phyloP scores from a whole-genome alignment of 225 moss, liverwort and hornwort genomes.

The Pseudisothecium myosuroides region DNA sequence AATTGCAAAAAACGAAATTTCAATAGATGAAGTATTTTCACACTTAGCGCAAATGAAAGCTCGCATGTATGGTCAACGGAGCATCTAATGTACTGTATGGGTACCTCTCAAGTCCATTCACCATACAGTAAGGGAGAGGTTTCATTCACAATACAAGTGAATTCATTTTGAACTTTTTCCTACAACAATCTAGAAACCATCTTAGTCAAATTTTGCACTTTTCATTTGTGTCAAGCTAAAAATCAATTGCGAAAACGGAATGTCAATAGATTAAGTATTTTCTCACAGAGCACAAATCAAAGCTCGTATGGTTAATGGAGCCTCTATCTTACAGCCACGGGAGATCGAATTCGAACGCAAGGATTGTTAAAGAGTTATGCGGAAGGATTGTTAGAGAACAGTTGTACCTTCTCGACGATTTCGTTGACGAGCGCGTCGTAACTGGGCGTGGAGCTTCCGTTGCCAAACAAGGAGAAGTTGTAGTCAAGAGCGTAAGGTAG shows the following conservation, averaged over 20 bases:
- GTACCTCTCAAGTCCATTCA: not conserved
- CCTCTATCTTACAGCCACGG: not conserved
- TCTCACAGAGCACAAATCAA: not conserved
- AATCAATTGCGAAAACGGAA: not conserved
- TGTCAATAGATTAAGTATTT: not conserved
- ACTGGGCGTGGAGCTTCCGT: slow-evolving; percentile 52
- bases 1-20: not conserved
- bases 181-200: not conserved
- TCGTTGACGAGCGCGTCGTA: slow-evolving; percentile 66
- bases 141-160: not conserved
- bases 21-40: not conserved
- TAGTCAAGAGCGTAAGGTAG: slow-evolving; percentile 74
- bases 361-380: not conserved
- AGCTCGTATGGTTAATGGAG: not conserved
- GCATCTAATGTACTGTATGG: not conserved
- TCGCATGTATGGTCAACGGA: not conserved
- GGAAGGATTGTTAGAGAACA: not conserved
- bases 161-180: not conserved
- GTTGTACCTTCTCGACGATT: slow-evolving; percentile 59
- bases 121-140: not conserved
- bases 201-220: not conserved
- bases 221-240: not conserved
- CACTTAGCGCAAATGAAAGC: not conserved
- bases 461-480: slow-evolving; percentile 61
- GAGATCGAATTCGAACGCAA: not conserved